Evolutionary conservation across 2,329 filamentous ascomycete genomes (phyloP).

Genomic region (Pestalotiopsis sp.): DNA sequence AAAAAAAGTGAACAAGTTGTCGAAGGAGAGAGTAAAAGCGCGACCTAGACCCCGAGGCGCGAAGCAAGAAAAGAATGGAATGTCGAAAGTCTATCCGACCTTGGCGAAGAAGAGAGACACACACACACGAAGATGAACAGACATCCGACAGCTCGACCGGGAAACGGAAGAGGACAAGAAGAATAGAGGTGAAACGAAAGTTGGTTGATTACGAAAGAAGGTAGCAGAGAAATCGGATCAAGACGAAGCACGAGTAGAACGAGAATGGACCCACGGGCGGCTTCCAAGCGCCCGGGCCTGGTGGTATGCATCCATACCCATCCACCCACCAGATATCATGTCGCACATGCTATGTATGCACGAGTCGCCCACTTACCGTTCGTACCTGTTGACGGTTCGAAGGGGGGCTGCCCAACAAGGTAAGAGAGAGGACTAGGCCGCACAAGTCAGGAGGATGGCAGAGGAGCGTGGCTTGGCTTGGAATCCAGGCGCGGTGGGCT

Average conservation of each 20-base stretch:
- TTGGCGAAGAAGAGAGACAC: conserved; percentile 18
- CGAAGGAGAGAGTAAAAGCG: background rate
- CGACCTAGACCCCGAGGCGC: conserved; percentile 13
- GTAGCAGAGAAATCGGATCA: conserved; percentile 14
- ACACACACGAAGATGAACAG: conserved; percentile 14
- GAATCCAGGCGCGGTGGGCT: conserved; percentile 5
- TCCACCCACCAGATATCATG: background rate
- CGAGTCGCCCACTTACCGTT: background rate
- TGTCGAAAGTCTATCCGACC: conserved; percentile 26
- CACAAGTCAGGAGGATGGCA: conserved; percentile 17
- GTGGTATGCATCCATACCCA: conserved; percentile 5
- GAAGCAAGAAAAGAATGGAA: conserved; percentile 28
- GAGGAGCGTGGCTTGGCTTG: conserved; percentile 5
- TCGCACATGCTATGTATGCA: conserved; percentile 5
- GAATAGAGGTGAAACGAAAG: conserved; percentile 20
- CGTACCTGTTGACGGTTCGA: background rate
- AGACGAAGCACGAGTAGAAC: conserved; percentile 19
- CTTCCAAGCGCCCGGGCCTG: conserved; percentile 27
- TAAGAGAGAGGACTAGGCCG: background rate
- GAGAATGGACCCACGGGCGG: conserved; percentile 15
- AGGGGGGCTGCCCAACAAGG: background rate
- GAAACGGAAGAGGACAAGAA: conserved; percentile 22
- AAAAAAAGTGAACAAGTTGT: conserved; percentile 15
- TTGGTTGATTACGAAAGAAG: conserved; percentile 20
- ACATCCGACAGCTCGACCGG: conserved; percentile 19